Conservation (phyloP, 176 grass and related monocot genomes). For the Miscanthus lutarioriparius region DNA sequence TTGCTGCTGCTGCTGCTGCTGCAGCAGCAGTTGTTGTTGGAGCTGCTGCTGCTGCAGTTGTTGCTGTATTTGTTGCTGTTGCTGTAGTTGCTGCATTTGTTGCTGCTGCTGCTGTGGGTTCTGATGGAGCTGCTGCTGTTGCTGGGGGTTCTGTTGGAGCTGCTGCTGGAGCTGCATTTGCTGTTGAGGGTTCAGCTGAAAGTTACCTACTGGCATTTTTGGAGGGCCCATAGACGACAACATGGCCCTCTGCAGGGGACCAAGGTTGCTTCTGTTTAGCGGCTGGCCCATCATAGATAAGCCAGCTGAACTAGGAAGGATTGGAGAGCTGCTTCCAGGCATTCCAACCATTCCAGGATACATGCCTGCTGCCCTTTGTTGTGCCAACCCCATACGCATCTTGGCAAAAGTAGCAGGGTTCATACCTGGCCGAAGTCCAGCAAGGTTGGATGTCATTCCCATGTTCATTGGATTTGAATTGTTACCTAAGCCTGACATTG, state of each 20-base stretch:
- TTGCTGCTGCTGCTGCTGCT: constrained; percentile 47
- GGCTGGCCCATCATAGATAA: constrained; percentile 72
- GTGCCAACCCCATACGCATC: constrained; percentile 51
- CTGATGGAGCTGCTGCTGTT: constrained; percentile 50
- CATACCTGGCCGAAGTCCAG: constrained; percentile 52
- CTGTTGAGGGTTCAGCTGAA: constrained; percentile 70
- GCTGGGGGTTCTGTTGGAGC: constrained; percentile 23
- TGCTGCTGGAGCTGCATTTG: constrained; percentile 54
- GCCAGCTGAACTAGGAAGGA: constrained; percentile 60
- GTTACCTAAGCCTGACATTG: constrained; percentile 63
- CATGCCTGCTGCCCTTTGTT: constrained; percentile 58
- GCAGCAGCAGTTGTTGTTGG: constrained; percentile 1
- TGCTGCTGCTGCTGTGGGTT: constrained; percentile 42
- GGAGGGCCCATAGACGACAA: constrained; percentile 90
- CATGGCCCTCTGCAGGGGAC: constrained; percentile 56
- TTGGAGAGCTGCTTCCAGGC: constrained; percentile 65
- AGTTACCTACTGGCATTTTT: constrained; percentile 73
- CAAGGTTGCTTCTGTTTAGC: constrained; percentile 69
- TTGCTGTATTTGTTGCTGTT: background rate
- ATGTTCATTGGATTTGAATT: constrained; percentile 74
- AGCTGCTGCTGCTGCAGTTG: constrained; percentile 40
- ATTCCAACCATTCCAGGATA: constrained; percentile 69
- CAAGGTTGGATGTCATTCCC: constrained; percentile 65
- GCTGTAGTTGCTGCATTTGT: constrained; percentile 24
- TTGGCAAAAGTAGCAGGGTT: constrained; percentile 43